Evolutionary conservation across 2,329 filamentous ascomycete genomes (phyloP), one percentile per base, ranked within the genome.

Genomic region (Rasamsonia emersonii): DNA sequence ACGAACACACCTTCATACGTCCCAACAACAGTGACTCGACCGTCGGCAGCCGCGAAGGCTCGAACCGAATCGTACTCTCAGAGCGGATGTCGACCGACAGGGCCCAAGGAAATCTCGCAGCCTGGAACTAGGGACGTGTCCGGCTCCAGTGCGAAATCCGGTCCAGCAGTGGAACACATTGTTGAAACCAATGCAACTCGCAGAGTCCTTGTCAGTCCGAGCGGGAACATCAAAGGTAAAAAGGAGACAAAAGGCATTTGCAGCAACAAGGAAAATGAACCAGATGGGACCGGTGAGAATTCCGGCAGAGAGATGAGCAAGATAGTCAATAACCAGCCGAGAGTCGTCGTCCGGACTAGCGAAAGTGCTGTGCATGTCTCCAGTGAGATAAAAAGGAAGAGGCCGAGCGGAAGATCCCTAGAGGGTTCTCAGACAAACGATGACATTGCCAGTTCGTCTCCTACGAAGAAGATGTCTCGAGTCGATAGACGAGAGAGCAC

Each of bases 191-290:
- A 37, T 16, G 32, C 38, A 24, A 35, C 42, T 18, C 39, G 45
- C 23, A 54, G 46, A 18, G 24, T 50, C n/a, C 41, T 50, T 16
- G 39, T 46, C n/a, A 59, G 51, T 21, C 56, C 54, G 1, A 57
- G 46, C 28, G 43, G 42, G 3, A 46, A 50, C 15, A 36, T 60
- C 25, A 54, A 47, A 29, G 43, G 55, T 30, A 50, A 47, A 25
- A 60, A 60, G 33, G 56, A 59, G 33, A 40, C 42, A 9, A 40
- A 45, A 29, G 39, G 20, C 18, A 24, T 41, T 27, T 36, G 38
- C 25, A 43, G 40, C 8, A 44, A 42, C 24, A 45, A 42, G 24
- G 47, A 47, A 13, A 49, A 49, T 23, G 43, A 46, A n/a, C 32
- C 23, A 3, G 37, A 39, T 29, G 25, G 24, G 32, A 14, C 32